A percentile compares a stretch with the other conserved stretches of the same genome.
phyloP scores from a whole-genome alignment of 495 filamentous ascomycete species.

The Xylaria acuta region DNA sequence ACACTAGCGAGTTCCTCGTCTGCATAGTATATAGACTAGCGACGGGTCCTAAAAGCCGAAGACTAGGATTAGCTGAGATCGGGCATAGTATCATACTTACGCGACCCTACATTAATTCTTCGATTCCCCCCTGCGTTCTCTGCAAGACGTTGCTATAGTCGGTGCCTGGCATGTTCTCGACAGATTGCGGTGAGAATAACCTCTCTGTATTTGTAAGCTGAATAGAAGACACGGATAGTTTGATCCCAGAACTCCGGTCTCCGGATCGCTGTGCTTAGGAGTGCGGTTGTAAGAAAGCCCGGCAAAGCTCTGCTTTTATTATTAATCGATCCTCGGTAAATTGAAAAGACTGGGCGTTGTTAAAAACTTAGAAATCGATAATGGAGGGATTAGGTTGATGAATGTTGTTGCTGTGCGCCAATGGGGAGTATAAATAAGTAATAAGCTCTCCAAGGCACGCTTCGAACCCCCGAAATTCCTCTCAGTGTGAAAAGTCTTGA shows the following conservation, averaged over 20 bases:
- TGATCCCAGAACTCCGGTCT: constrained; percentile 10
- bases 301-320: not conserved
- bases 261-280: constrained; percentile 6
- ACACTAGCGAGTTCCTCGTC: not conserved
- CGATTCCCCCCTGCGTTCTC: not conserved
- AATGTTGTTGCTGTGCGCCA: not conserved
- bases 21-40: not conserved
- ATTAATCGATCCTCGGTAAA: not conserved
- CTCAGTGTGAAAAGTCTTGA: not conserved
- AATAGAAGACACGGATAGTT: not conserved
- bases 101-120: not conserved
- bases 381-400: not conserved
- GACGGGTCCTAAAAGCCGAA: not conserved
- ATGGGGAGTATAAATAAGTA: not conserved
- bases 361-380: not conserved
- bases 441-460: no score
- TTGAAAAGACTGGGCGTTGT: not conserved
- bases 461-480: no score
- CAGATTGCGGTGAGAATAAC: not conserved
- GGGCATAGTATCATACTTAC: not conserved
- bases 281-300: not conserved
- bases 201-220: constrained; percentile 21
- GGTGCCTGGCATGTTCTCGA: not conserved
- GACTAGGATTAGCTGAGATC: not conserved
- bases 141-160: not conserved